Base-by-base conservation (phyloP, 1,284 basidiomycete genomes). In the Marasmius sp. region DNA sequence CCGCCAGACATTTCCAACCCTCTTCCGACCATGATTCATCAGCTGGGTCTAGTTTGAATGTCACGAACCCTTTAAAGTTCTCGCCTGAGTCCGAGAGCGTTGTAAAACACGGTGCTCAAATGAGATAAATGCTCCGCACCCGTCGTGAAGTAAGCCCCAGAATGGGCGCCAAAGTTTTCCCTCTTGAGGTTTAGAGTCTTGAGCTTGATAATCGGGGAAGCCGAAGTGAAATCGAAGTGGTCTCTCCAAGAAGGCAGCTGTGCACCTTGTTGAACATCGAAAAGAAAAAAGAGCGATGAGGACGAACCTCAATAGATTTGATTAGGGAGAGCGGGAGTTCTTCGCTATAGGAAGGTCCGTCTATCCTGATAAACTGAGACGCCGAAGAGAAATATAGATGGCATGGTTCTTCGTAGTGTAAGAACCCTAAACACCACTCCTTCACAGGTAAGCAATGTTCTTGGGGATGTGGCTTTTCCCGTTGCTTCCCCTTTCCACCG, bases 361-460 rank as follows among this genome's bases (percentile, higher is more conserved):
- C 10, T 11, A 10, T 27, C 18, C 11, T 20, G 18, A 10, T 49
- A 5, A 27, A 2, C 5, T 27, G 27, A 27, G 27, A 27, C 27
- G 27, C 27, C 27, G 27, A 27, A 27, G 48, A 10, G 10, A 49
- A 49, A 10, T 49, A 20, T 27, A 27, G 2, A 27, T 27, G 27
- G 55, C 65, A 69, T 2, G 63, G 43, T 38, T 61, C 60, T 1
- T 54, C 49, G 22, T 66, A 61, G 27, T 50, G 47, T 38, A 66
- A 62, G 33, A 18, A 47, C 3, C 67, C 67, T 49, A 69, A 58
- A 59, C 55, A 69, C 65, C 66, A 65, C 27, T 63, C 63, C 37
- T 57, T 52, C 16, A 67, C 58, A 34, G 68, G 68, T 22, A 69
- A 37, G 6, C 22, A 10, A 16, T 37, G n/a, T 7, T 10, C 8